Conservation (phyloP, 331 rosid genomes). For the Cucumis variabilis region DNA sequence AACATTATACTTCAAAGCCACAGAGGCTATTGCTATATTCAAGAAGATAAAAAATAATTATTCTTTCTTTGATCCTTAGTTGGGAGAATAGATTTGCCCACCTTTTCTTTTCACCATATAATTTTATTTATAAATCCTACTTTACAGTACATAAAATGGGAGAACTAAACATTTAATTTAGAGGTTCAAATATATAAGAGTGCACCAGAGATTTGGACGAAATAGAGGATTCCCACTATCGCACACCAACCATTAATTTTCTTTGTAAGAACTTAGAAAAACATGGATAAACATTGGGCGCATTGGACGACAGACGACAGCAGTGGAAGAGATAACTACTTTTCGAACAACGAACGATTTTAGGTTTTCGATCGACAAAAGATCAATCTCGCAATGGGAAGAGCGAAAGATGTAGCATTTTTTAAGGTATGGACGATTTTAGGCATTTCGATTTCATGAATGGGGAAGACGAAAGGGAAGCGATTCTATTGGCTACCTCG, state of each 20-base stretch:
- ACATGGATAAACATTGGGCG: not conserved
- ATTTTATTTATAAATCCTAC: not conserved
- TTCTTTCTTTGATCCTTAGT: not conserved
- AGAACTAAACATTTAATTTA: not conserved
- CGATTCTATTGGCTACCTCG: too few relatives aligned
- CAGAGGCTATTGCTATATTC: not conserved
- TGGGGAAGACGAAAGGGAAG: too few relatives aligned
- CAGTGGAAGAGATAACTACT: too few relatives aligned
- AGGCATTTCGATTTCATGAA: too few relatives aligned
- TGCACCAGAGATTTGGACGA: not conserved
- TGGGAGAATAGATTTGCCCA: not conserved
- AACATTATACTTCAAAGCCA: slow-evolving; percentile 21
- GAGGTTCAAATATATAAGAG: not conserved
- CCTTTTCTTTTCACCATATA: not conserved
- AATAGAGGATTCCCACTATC: not conserved
- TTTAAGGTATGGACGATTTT: too few relatives aligned
- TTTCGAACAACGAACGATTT: too few relatives aligned
- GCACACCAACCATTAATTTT: not conserved
- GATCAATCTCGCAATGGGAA: too few relatives aligned
- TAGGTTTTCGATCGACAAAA: too few relatives aligned
- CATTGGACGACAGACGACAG: too few relatives aligned
- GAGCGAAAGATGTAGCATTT: too few relatives aligned
- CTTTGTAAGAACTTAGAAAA: not conserved
- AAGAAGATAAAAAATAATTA: not conserved
- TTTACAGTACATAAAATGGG: not conserved